These are phyloP conservation scores for Hymenoscyphus infarciens DNA, from an alignment of 2,329 filamentous ascomycete genomes.

Conservation along the genomic window DNA sequence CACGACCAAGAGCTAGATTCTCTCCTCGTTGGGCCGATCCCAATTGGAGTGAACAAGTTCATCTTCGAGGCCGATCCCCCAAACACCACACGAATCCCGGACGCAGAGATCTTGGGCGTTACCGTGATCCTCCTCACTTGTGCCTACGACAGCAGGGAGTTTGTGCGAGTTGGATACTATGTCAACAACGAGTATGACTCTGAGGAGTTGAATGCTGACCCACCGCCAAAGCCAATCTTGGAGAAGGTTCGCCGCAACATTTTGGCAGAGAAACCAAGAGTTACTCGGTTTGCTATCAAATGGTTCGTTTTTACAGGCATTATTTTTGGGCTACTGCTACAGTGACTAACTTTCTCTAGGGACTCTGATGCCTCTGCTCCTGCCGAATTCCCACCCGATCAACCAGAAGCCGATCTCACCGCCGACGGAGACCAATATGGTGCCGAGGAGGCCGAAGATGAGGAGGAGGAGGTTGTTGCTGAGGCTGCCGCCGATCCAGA, in stretches of 20 bases:
- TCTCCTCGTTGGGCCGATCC: conserved; percentile 94
- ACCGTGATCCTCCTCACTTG: conserved; percentile 96
- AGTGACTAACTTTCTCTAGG: conserved; percentile 50
- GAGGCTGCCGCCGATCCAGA: conserved; percentile 42
- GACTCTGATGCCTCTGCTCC: conserved; percentile 97
- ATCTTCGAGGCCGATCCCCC: conserved; percentile 94
- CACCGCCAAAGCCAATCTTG: conserved; percentile 85
- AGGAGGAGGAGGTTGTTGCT: conserved; percentile 55
- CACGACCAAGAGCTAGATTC: conserved; percentile 98
- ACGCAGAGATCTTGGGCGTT: conserved; percentile 92
- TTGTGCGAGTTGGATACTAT: conserved; percentile 97
- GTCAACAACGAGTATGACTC: conserved; percentile 99
- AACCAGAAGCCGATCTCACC: conserved; percentile 86
- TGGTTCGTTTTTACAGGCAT: conserved; percentile 64
- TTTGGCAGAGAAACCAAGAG: conserved; percentile 92
- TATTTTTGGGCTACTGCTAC: conserved; percentile 4
- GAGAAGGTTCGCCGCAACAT: conserved; percentile 92
- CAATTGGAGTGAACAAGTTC: conserved; percentile 97
- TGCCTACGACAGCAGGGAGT: conserved; percentile 93
- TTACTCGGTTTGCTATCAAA: conserved; percentile 97
- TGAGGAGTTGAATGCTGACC: conserved; percentile 82
- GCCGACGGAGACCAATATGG: conserved; percentile 89
- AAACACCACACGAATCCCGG: conserved; percentile 84
- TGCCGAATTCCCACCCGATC: conserved; percentile 93
- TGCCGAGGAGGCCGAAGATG: conserved; percentile 76